Conservation (phyloP, 2,329 filamentous ascomycete species). For the Orbilia brochopaga region DNA sequence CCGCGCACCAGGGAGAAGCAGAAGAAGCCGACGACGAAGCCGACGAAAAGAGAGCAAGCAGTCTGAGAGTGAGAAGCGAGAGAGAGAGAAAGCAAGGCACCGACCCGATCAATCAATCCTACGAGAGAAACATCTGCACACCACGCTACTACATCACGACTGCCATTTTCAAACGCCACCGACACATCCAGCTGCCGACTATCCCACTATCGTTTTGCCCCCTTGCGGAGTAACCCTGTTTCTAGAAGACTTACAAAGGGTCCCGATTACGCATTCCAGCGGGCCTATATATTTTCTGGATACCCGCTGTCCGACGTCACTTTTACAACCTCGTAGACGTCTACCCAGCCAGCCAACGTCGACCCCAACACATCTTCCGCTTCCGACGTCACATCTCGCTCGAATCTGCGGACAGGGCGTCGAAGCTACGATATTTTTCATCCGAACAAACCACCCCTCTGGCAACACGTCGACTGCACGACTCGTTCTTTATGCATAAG, state of each 20-base stretch:
- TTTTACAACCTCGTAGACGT: too few species aligned
- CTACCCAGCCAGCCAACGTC: background rate
- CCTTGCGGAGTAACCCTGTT: slow-evolving; percentile 6
- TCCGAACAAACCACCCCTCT: background rate
- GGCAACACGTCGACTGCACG: background rate
- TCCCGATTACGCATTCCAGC: background rate
- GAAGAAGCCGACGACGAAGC: slow-evolving; percentile 26
- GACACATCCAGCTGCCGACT: background rate
- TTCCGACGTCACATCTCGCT: slow-evolving; percentile 9
- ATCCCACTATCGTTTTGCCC: slow-evolving; percentile 3
- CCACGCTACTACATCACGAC: background rate
- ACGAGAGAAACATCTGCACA: slow-evolving; percentile 5
- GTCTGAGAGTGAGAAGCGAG: slow-evolving; percentile 15
- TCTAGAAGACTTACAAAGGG: background rate
- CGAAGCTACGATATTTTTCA: too few species aligned
- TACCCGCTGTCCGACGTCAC: slow-evolving; percentile 4
- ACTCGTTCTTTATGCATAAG: slow-evolving; percentile 34
- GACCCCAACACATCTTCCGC: slow-evolving; percentile 13
- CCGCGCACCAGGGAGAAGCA: slow-evolving; percentile 12
- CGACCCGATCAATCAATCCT: too few species aligned
- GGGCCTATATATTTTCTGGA: background rate
- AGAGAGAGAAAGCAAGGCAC: background rate
- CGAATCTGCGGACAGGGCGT: slow-evolving; percentile 5
- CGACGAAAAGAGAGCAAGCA: slow-evolving; percentile 10
- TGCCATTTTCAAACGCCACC: slow-evolving; percentile 2